Evolutionary conservation across 768 basidiomycete genomes (phyloP), one percentile per base, ranked within the genome.

Genomic region (Plicaturopsis crispa): DNA sequence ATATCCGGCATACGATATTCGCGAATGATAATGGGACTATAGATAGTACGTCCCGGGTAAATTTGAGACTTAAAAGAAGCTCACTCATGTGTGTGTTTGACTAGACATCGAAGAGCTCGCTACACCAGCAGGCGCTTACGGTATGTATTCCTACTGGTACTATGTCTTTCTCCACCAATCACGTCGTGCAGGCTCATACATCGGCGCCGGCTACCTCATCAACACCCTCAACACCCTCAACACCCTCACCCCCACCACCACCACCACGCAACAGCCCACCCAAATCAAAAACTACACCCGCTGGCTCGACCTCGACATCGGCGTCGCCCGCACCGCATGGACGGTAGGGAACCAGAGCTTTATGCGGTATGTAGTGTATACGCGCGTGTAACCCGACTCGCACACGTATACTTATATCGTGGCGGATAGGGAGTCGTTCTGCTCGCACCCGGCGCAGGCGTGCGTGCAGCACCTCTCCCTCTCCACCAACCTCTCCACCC

Each of bases 231-330:
- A 73, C 43, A 65, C 61, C 2, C 70, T 62, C 0, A 8, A 17
- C 17, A 12, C 3, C 14, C 10, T 20, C 2, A 22, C 56, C 4
- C 51, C 66, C 3, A 56, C 62, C 5, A n/a, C n/a, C n/a, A n/a
- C n/a, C n/a, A n/a, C n/a, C n/a, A n/a, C n/a, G n/a, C n/a, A n/a
- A n/a, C n/a, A n/a, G n/a, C 39, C 36, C 13, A 49, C 47, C 13
- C 4, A 36, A 4, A 46, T 52, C 8, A 48, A 54, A 2, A 60
- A 72, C 43, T 85, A 80, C 48, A 63, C 55, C 18, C 70, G 84
- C 18, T 85, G 78, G 75, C 63, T 87, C 22, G 82, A 87, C 44
- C 59, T 87, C 21, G 82, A 86, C 43, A 57, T 72, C 42, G 80
- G 67, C 2, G 55, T 80, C 23, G 65, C 72, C 6, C 65, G 69